Conservation (phyloP, 2,329 filamentous ascomycete genomes). For the Colletotrichum coccodes region DNA sequence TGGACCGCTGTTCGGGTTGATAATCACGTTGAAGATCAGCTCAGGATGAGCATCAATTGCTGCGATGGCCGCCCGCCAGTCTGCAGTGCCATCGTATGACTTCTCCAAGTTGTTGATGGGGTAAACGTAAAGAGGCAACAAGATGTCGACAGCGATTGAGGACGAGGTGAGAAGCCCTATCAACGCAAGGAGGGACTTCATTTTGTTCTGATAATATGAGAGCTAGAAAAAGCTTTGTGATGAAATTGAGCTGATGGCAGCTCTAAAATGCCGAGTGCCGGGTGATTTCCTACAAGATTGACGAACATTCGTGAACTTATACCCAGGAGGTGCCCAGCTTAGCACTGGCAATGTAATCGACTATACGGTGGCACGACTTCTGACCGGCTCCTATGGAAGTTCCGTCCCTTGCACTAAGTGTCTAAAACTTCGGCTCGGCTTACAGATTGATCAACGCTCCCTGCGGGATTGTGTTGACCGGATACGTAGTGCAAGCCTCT, state of each 20-base stretch:
- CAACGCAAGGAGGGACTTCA: neutral
- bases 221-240: neutral
- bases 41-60: slow-evolving; percentile 11
- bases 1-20: slow-evolving; percentile 4
- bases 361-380: neutral
- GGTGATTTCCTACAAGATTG: neutral
- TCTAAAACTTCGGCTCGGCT: neutral
- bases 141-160: neutral
- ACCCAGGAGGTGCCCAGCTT: neutral
- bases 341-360: neutral
- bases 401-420: neutral
- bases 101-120: neutral
- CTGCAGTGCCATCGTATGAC: neutral
- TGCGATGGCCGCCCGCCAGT: slow-evolving; percentile 8
- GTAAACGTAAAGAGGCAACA: slow-evolving; percentile 11
- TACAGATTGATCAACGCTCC: neutral
- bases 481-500: too few species aligned
- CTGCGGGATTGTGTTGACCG: neutral
- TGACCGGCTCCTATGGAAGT: neutral
- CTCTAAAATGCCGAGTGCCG: neutral
- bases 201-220: neutral
- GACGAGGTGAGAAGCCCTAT: neutral
- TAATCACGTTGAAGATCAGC: slow-evolving; percentile 8
- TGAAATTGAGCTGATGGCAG: neutral
- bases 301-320: neutral